A percentile compares a stretch with the other conserved stretches of the same genome.
These are phyloP conservation scores for Colletotrichum sp. DNA, from an alignment of 2,329 filamentous ascomycete genomes.

Conservation along the genomic window DNA sequence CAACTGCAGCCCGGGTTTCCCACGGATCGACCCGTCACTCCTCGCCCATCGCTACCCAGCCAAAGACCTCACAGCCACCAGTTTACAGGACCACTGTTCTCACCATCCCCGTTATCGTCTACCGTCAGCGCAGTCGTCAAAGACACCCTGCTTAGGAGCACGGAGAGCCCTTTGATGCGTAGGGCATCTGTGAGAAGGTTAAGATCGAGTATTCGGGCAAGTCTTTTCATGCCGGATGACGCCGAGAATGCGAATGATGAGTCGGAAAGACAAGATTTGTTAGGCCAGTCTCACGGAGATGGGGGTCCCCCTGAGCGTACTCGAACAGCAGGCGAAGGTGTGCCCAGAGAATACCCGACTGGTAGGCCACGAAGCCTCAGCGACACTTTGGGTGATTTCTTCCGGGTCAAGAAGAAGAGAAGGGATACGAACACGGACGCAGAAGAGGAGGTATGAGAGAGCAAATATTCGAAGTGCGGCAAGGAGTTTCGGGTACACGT, in stretches of 20 bases:
- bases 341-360: constrained; percentile 19
- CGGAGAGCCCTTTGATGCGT: constrained; percentile 42
- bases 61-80: constrained; percentile 40
- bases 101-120: constrained; percentile 64
- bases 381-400: constrained; percentile 45
- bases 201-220: constrained; percentile 56
- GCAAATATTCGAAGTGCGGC: too few relatives aligned
- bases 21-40: constrained; percentile 21
- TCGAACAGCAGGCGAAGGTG: constrained; percentile 11
- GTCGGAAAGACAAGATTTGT: constrained; percentile 10
- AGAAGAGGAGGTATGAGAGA: constrained; percentile 9
- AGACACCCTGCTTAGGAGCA: constrained; percentile 56
- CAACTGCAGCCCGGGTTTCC: constrained; percentile 24
- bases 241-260: constrained; percentile 33
- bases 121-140: constrained; percentile 64
- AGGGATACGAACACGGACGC: constrained; percentile 23
- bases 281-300: neutral
- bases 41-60: constrained; percentile 17
- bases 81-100: constrained; percentile 56
- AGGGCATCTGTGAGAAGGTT: constrained; percentile 52
- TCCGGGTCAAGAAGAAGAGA: constrained; percentile 38
- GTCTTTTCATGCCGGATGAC: constrained; percentile 57
- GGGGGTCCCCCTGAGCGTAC: constrained; percentile 4
- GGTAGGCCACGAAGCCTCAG: constrained; percentile 44
- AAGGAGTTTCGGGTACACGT: neutral